Evolutionary conservation across 192 early-diverging fungal species (phyloP).

Genomic region (Neocallimastix lanati): DNA sequence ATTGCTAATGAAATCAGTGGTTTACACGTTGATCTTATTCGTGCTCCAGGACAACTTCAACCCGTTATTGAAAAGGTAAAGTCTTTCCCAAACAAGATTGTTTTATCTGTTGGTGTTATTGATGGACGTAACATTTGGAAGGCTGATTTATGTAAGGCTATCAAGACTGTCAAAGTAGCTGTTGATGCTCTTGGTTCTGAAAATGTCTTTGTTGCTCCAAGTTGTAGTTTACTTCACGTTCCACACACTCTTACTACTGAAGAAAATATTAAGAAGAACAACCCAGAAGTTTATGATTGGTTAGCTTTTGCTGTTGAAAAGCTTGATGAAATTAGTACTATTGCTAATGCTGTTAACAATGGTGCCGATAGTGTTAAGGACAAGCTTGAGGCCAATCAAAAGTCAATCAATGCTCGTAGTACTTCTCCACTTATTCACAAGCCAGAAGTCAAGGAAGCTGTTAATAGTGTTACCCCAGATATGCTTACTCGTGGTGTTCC

Average conservation of each 20-base stretch:
- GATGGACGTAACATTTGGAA: conserved; percentile 99
- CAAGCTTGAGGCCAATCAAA: conserved; percentile 48
- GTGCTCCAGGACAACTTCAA: conserved; percentile 61
- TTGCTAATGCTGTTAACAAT: conserved; percentile 19
- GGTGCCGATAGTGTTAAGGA: conserved; percentile 39
- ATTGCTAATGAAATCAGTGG: conserved; percentile 50
- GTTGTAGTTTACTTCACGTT: conserved; percentile 81
- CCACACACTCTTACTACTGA: conserved; percentile 71
- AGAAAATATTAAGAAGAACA: conserved; percentile 44
- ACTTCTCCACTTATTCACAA: conserved; percentile 67
- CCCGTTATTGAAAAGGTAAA: conserved; percentile 36
- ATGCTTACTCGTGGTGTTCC: conserved; percentile 56
- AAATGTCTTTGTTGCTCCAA: conserved; percentile 67
- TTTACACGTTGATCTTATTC: conserved; percentile 81
- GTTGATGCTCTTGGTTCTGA: conserved; percentile 46
- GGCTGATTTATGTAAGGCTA: conserved; percentile 56
- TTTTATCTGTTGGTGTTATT: conserved; percentile 84
- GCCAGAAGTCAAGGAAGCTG: conserved; percentile 55
- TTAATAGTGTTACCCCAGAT: conserved; percentile 40
- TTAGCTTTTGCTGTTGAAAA: conserved; percentile 14
- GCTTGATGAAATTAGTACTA: not conserved
- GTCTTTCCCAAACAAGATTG: conserved; percentile 16
- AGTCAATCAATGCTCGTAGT: conserved; percentile 42
- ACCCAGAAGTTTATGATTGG: conserved; percentile 74
- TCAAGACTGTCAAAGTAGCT: conserved; percentile 45